A percentile compares a stretch with the other conserved stretches of the same genome.
These are phyloP conservation scores for Ustilago esculenta DNA, from an alignment of 1,284 basidiomycete species.

Conservation along the genomic window DNA sequence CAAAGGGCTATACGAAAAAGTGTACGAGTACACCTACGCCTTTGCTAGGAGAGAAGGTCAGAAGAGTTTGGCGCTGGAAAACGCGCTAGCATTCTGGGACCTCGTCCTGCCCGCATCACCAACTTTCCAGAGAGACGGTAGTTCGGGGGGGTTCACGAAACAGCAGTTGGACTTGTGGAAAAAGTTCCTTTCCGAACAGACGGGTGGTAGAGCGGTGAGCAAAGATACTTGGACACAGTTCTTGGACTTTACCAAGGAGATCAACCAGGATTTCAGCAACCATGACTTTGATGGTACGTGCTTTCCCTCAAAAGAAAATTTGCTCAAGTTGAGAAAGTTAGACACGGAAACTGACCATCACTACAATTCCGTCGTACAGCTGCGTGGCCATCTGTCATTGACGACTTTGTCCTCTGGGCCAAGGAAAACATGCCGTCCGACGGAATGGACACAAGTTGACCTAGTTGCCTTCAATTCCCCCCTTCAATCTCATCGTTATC, in stretches of 20 bases:
- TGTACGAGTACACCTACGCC: conserved; percentile 88
- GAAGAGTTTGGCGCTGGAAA: conserved; percentile 74
- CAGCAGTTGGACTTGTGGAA: conserved; percentile 83
- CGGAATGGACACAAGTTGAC: conserved; percentile 52
- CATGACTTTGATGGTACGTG: conserved; percentile 84
- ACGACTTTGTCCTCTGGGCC: conserved; percentile 77
- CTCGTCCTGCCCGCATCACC: conserved; percentile 84
- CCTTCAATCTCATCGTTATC: too few relatives aligned
- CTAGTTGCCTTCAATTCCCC: not conserved
- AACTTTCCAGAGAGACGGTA: conserved; percentile 69
- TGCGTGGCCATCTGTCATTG: conserved; percentile 88
- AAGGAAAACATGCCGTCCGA: conserved; percentile 36
- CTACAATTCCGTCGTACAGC: too few relatives aligned
- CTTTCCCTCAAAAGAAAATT: too few relatives aligned
- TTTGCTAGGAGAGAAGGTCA: conserved; percentile 81
- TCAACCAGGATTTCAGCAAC: conserved; percentile 80
- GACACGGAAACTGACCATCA: too few relatives aligned
- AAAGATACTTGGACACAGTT: conserved; percentile 92
- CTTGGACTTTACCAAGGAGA: conserved; percentile 80
- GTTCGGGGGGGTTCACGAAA: conserved; percentile 73
- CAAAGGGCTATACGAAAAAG: conserved; percentile 75
- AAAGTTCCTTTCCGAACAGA: conserved; percentile 78
- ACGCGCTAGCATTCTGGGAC: conserved; percentile 84
- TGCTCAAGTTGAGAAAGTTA: too few relatives aligned
- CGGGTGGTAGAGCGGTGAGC: conserved; percentile 80